Conservation (phyloP, 2,329 filamentous ascomycete species). For the Zasmidium cellare region DNA sequence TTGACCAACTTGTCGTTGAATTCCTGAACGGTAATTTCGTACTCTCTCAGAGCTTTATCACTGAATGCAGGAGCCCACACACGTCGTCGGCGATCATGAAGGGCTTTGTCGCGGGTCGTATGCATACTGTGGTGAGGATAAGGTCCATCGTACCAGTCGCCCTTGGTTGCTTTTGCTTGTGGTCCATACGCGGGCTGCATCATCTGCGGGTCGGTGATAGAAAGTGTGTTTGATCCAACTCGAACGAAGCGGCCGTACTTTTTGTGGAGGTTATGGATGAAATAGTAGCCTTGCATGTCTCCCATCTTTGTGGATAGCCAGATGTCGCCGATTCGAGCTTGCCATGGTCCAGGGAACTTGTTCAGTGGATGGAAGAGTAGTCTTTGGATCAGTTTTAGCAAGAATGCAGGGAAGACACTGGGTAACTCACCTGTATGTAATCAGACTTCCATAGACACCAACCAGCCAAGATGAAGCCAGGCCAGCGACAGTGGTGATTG, state of each 20-base stretch:
- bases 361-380: constrained; percentile 33
- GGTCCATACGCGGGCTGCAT: constrained; percentile 40
- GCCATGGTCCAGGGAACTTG: constrained; percentile 36
- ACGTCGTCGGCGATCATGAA: constrained; percentile 42
- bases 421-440: constrained; percentile 29
- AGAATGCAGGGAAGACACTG: too few relatives aligned
- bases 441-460: constrained; percentile 35
- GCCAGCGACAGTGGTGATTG: constrained; percentile 10
- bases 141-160: constrained; percentile 42
- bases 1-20: constrained; percentile 39
- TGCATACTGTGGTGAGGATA: constrained; percentile 41
- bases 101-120: constrained; percentile 36
- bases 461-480: constrained; percentile 22
- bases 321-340: constrained; percentile 35
- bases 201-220: constrained; percentile 38
- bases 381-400: constrained; percentile 10
- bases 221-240: constrained; percentile 38
- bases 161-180: constrained; percentile 42
- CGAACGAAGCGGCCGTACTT: constrained; percentile 38
- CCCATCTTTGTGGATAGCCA: constrained; percentile 29
- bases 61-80: constrained; percentile 46
- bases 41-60: constrained; percentile 42
- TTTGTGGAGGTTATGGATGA: constrained; percentile 34
- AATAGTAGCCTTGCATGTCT: constrained; percentile 29
- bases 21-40: constrained; percentile 39